A percentile compares a stretch with the other conserved stretches of the same genome.
Evolutionary conservation across 2,329 filamentous ascomycete genomes (phyloP).

Genomic region (Botrytis sinoallii): DNA sequence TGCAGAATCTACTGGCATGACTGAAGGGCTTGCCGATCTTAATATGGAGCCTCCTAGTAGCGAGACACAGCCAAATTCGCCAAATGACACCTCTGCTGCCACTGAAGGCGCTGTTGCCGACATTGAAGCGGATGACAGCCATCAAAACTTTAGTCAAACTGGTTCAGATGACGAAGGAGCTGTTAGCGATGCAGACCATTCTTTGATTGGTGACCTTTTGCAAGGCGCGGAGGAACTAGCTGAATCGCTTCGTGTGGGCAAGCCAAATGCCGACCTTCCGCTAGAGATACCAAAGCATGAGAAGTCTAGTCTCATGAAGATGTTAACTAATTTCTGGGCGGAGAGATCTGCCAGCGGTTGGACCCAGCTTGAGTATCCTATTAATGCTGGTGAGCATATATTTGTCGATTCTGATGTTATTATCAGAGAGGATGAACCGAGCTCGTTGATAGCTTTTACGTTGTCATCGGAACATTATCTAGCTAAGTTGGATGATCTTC

Average conservation of each 20-base stretch:
- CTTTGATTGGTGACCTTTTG: slow-evolving; percentile 64
- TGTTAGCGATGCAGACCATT: slow-evolving; percentile 70
- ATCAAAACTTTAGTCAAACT: slow-evolving; percentile 52
- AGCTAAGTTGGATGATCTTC: slow-evolving; percentile 69
- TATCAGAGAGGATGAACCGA: slow-evolving; percentile 94
- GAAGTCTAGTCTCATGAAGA: slow-evolving; percentile 89
- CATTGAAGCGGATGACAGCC: slow-evolving; percentile 44
- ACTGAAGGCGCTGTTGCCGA: slow-evolving; percentile 36
- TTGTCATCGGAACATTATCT: slow-evolving; percentile 85
- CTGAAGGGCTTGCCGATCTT: slow-evolving; percentile 34
- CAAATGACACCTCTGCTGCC: slow-evolving; percentile 33
- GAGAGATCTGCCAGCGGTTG: slow-evolving; percentile 95
- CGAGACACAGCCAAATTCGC: slow-evolving; percentile 29
- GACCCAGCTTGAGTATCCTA: slow-evolving; percentile 87
- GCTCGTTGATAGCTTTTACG: slow-evolving; percentile 90
- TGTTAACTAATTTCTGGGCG: slow-evolving; percentile 97
- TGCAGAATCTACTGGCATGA: slow-evolving; percentile 30
- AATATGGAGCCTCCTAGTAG: slow-evolving; percentile 25
- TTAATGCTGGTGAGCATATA: slow-evolving; percentile 85
- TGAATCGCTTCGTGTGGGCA: slow-evolving; percentile 52
- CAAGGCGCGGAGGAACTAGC: slow-evolving; percentile 61
- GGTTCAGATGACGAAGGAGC: slow-evolving; percentile 67
- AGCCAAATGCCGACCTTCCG: slow-evolving; percentile 57
- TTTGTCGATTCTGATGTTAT: slow-evolving; percentile 97
- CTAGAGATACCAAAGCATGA: slow-evolving; percentile 87